Evolutionary conservation across 2,329 filamentous ascomycete species (phyloP), one percentile per base, ranked within the genome.

Genomic region (Colletotrichum horii): DNA sequence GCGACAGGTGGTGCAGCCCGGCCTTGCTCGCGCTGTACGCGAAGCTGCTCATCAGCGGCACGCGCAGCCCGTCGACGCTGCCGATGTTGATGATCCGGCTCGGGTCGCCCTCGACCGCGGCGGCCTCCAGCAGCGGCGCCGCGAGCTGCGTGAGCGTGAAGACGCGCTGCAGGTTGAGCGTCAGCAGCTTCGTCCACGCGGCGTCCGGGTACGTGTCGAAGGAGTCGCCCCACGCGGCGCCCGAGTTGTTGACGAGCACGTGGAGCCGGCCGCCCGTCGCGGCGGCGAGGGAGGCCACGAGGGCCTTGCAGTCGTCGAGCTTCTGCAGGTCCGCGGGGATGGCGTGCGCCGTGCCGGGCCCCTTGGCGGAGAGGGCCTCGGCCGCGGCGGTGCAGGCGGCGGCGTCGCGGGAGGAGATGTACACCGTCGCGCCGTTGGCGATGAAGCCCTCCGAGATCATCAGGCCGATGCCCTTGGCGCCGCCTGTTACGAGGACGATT

Each of bases 381-480:
- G 89, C 91, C 2, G 91, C 89, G 69, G 87, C 76, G 36, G 88
- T 86, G 83, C 92, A 93, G 48, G 91, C 89, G 66, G 87, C 84
- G 26, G 87, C 89, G 82, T 93, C 91, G 79, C 92, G 89, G 8
- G 91, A 93, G 8, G 91, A 91, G 76, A 94, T 91, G 87, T 93
- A 94, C 19, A 94, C 92, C 66, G 86, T 90, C 48, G 89, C 89
- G 72, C 92, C 91, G 83, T 93, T 93, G 72, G 86, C 82, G n/a
- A 93, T 87, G 83, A 92, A 93, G 73, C 91, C 92, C 72, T 91
- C 87, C 36, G 91, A 90, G 77, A 94, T 94, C 92, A 94, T 94
- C 75, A 89, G 90, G 19, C 92, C 92, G 77, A 94, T 91, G 78
- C 92, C 92, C 80, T 93, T 90, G 61, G 88, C 89, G 68, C 89